phyloP scores from a whole-genome alignment of 345 rosid genomes.

The Zanthoxylum bungeanum region DNA sequence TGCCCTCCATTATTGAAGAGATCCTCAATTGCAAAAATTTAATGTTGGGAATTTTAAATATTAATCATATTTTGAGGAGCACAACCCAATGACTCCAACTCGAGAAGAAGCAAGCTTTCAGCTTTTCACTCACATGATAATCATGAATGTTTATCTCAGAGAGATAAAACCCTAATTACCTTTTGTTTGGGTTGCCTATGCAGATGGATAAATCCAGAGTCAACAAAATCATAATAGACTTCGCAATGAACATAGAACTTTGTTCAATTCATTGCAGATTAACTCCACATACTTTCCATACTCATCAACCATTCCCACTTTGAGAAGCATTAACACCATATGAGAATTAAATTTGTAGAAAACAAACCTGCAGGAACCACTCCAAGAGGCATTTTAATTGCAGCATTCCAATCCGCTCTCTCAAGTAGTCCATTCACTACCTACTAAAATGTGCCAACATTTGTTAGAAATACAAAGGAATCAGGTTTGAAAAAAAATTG shows the following conservation, averaged over 20 bases:
- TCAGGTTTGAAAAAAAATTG: background rate
- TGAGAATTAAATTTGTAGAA: conserved; percentile 1
- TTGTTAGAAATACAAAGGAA: conserved; percentile 16
- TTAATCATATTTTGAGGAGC: background rate
- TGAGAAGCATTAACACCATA: background rate
- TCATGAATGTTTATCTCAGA: background rate
- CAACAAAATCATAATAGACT: background rate
- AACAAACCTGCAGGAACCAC: conserved; percentile 84
- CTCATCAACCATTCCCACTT: background rate
- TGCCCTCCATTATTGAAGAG: conserved; percentile 3
- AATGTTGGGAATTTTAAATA: background rate
- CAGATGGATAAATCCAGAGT: background rate
- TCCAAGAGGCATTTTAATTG: conserved; percentile 78
- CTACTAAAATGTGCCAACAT: conserved; percentile 54
- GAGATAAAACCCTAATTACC: background rate
- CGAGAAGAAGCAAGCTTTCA: background rate
- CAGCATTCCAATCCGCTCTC: conserved; percentile 81
- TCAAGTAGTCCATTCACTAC: conserved; percentile 95
- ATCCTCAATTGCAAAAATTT: conserved; percentile 2
- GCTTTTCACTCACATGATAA: background rate
- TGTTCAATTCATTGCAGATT: background rate
- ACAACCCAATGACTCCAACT: background rate
- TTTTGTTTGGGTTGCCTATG: background rate
- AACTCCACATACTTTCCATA: background rate
- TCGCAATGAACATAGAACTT: background rate